Evolutionary conservation across 2,329 filamentous ascomycete species (phyloP).

Genomic region (Allantophomopsis cytisporea): DNA sequence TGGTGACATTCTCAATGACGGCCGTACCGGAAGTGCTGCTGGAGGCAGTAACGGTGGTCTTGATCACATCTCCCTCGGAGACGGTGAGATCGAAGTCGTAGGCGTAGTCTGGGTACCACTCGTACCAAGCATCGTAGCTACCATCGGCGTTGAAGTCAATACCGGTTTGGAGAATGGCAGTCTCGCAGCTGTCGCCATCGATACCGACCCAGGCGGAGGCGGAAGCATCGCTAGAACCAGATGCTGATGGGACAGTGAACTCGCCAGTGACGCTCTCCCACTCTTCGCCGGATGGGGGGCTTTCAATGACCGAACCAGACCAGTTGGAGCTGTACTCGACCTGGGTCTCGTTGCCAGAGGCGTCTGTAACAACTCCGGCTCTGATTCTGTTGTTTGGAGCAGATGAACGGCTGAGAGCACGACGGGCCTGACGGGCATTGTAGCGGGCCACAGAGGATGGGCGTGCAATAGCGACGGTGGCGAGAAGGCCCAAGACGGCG

Average conservation of each 20-base stretch:
- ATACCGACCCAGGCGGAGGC: constrained; percentile 44
- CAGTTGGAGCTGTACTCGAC: constrained; percentile 18
- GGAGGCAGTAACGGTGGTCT: constrained; percentile 21
- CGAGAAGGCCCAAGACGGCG: background rate
- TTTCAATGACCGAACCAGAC: constrained; percentile 22
- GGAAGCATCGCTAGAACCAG: background rate
- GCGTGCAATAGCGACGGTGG: background rate
- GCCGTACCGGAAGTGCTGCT: constrained; percentile 25
- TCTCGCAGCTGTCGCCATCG: constrained; percentile 42
- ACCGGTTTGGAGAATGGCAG: no score
- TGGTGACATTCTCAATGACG: constrained; percentile 29
- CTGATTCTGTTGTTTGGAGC: no score
- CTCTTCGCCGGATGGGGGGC: constrained; percentile 11
- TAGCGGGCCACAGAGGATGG: no score
- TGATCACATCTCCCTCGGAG: constrained; percentile 27
- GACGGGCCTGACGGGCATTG: no score
- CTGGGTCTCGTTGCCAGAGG: constrained; percentile 10
- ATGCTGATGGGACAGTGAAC: background rate
- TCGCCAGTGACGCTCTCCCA: constrained; percentile 20
- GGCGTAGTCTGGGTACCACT: no score
- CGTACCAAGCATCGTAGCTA: constrained; percentile 41
- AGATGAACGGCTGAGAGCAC: no score
- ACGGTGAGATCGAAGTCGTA: constrained; percentile 30
- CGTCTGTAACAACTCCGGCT: no score
- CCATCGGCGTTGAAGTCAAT: constrained; percentile 34